Conservation (phyloP, 768 basidiomycete species). For the Russula vinacea region DNA sequence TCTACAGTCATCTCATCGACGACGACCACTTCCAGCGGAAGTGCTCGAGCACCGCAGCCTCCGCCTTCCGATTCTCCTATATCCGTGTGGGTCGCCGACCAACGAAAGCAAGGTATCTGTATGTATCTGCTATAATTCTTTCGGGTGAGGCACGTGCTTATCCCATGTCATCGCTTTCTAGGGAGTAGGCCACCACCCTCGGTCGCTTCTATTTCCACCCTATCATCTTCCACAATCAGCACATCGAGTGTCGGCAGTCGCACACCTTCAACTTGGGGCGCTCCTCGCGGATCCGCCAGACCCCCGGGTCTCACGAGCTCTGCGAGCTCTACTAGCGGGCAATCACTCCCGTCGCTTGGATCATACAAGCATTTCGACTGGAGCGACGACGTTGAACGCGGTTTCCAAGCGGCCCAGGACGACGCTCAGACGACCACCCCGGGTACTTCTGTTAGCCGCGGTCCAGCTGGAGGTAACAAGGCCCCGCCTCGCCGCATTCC, state of each 20-base stretch:
- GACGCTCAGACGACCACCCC: background rate
- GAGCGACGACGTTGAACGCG: conserved; percentile 16
- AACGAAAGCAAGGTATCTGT: background rate
- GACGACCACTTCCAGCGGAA: no score
- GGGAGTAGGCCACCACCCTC: background rate
- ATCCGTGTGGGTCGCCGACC: background rate
- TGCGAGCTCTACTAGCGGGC: background rate
- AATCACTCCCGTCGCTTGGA: background rate
- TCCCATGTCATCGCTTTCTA: background rate
- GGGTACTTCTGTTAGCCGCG: background rate
- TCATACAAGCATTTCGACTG: conserved; percentile 7
- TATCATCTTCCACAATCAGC: background rate
- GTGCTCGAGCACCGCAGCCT: background rate
- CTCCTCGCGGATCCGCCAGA: background rate
- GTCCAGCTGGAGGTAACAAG: background rate
- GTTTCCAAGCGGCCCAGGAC: background rate
- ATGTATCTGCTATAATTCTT: background rate
- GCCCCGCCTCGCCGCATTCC: background rate
- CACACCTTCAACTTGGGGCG: background rate
- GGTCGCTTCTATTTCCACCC: background rate
- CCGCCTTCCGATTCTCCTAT: background rate
- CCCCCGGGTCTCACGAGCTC: background rate
- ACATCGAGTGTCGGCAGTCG: background rate
- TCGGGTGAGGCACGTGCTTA: background rate
- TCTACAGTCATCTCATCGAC: background rate